Percentiles rank a stretch among this genome's conserved stretches.
phyloP scores from a whole-genome alignment of 177 flowering plant genomes.

The Vitis hybrid region DNA sequence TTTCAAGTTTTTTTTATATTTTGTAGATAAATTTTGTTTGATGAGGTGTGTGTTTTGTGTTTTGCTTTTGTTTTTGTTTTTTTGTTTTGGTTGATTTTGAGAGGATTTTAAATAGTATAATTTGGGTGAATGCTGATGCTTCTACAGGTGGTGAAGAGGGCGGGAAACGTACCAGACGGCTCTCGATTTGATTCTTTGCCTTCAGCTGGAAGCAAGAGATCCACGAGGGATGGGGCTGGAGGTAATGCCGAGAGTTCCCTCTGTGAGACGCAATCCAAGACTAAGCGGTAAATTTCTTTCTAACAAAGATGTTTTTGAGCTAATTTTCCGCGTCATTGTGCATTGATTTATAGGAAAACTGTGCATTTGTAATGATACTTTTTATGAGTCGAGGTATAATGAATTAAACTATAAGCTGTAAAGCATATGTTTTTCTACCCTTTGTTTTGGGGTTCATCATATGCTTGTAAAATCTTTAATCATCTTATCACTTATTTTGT shows the following conservation, averaged over 20 bases:
- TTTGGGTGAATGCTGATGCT: neutral
- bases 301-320: neutral
- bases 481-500: too few species aligned
- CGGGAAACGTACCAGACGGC: slow-evolving; percentile 11
- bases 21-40: too few species aligned
- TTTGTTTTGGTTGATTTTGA: neutral
- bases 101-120: neutral
- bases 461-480: too few species aligned
- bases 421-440: too few species aligned
- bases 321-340: neutral
- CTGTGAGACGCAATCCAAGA: neutral
- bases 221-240: slow-evolving; percentile 16
- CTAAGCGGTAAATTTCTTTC: slow-evolving; percentile 20
- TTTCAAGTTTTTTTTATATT: too few species aligned
- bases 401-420: too few species aligned
- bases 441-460: too few species aligned
- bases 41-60: too few species aligned
- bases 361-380: too few species aligned
- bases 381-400: too few species aligned
- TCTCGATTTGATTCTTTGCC: slow-evolving; percentile 4
- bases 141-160: slow-evolving; percentile 37
- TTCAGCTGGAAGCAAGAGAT: slow-evolving; percentile 27
- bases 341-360: too few species aligned
- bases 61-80: neutral
- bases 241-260: slow-evolving; percentile 15